Evolutionary conservation across 306 rosid genomes (phyloP), one percentile per base, ranked within the genome.

Genomic region (Cyclanthera cordifolia): DNA sequence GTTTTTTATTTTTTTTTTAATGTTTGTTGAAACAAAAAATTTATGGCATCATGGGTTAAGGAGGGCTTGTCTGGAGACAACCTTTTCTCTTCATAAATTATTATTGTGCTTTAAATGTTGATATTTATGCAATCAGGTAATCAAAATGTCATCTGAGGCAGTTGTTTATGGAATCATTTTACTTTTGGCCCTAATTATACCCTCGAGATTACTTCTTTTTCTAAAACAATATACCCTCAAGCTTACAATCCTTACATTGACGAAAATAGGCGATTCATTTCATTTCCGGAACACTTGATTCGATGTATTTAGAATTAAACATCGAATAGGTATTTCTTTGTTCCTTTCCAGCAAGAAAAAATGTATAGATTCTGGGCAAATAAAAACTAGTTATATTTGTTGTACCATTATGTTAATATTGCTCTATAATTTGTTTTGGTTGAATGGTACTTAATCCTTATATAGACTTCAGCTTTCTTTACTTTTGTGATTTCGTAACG

Each of bases 91-190:
- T n/a, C n/a, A 71, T 30, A 32, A 56, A 8, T 8, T 57, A 67
- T 49, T 28, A 50, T 52, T 61, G 11, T 52, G 69, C 64, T 77
- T 37, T 59, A 47, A 50, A 9, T 49, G 3, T 70, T 32, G 41
- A 21, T 37, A 37, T 8, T 37, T 37, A 37, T 57, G 64, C 41
- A 56, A 27, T 15, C 24, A 37, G 13, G 32, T 5, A 57, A 27
- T 13, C 7, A 1, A 32, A 32, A 59, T 14, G 47, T 32, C 16
- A 30, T 8, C 23, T 2, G 66, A 28, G 25, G 15, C 47, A 6
- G 12, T 24, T 59, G 12, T 4, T 57, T 57, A 6, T 57, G 3
- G 23, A 7, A 30, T 16, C 65, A 28, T 57, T 57, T 28, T 16
- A 57, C 41, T 28, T 27, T 30, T 57, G 13, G 5, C 65, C 24